Base-by-base conservation (phyloP, 306 rosid genomes). In the Malus asiatica region DNA sequence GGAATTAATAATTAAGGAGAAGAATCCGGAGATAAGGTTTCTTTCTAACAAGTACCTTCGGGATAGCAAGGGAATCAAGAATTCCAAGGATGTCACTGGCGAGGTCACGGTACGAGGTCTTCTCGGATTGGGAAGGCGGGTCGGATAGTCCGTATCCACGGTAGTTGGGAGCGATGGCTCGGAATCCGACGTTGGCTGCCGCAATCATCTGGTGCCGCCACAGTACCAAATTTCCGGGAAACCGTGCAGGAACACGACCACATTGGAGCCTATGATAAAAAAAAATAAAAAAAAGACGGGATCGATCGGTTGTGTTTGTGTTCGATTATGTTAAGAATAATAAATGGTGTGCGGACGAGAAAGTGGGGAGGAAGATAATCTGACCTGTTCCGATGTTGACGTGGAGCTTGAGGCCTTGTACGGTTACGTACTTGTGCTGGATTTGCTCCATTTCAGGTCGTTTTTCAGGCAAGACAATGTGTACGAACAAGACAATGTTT, bases 201-300 rank as follows among this genome's bases (percentile, higher is more conserved):
- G 91, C 93, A 3, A 89, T 66, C 96, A 93, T 88, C 86, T 93
- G 98, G 87, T 89, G 89, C 18, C 93, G 92, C 98, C 98, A 93
- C 0, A 80, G 91, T 91, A 91, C 98, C 98, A 93, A 77, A 89
- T 93, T 87, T 93, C 97, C 0, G 92, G 97, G 78, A 93, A 93
- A 0, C 97, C 97, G 68, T 93, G 97, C 6, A 93, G 80, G 67
- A 93, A 91, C 22, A 93, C 88, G 75, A 84, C 93, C 30, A 78
- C 92, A 78, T 89, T 89, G 11, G 74, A 73, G 2, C n/a, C 30
- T 42, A 9, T 4, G 40, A 35, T 6, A 35, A 35, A 60, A 2
- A 4, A 60, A 11, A 4, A 23, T 0, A 60, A 60, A 11, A 59
- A 15, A 25, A 15, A 25, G 3, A 11, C 5, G 11, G 11, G 44